Evolutionary conservation across 192 early-diverging fungal species (phyloP).

Genomic region (Podila minutissima): DNA sequence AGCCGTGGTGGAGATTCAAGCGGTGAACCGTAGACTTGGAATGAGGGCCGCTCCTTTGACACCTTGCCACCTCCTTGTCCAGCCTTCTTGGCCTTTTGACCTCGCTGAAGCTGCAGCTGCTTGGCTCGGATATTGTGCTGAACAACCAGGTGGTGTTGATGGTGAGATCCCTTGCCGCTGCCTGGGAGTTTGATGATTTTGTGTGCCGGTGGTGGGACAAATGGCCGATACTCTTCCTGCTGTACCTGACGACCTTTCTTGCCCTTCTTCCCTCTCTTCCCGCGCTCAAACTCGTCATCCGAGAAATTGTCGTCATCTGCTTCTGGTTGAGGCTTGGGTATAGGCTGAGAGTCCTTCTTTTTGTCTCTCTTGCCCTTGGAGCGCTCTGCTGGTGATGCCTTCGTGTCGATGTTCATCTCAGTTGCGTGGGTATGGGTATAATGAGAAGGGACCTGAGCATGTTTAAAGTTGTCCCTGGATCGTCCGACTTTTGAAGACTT

Average conservation of each 20-base stretch:
- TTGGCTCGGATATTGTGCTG: constrained; percentile 46
- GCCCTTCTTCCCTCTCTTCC: constrained; percentile 42
- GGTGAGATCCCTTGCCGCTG: constrained; percentile 24
- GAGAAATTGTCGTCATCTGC: constrained; percentile 12
- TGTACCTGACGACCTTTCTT: constrained; percentile 13
- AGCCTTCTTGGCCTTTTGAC: constrained; percentile 45
- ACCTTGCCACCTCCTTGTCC: constrained; percentile 24
- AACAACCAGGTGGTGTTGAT: constrained; percentile 44
- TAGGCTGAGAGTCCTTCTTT: constrained; percentile 4
- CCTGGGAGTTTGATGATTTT: constrained; percentile 50
- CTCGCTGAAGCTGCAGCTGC: constrained; percentile 30
- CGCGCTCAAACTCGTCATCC: constrained; percentile 21
- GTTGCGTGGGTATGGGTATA: background rate
- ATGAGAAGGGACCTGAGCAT: background rate
- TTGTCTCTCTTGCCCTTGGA: constrained; percentile 22
- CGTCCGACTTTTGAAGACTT: background rate
- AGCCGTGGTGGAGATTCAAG: constrained; percentile 27
- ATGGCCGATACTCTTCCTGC: constrained; percentile 18
- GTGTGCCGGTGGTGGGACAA: constrained; percentile 36
- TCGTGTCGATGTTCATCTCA: background rate
- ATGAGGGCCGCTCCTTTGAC: constrained; percentile 39
- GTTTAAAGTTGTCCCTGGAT: background rate
- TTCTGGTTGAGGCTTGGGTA: constrained; percentile 1
- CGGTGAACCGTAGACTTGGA: constrained; percentile 19
- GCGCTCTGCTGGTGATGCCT: background rate